Evolutionary conservation across 2,329 filamentous ascomycete genomes (phyloP).

Genomic region (Sporothrix inflata): DNA sequence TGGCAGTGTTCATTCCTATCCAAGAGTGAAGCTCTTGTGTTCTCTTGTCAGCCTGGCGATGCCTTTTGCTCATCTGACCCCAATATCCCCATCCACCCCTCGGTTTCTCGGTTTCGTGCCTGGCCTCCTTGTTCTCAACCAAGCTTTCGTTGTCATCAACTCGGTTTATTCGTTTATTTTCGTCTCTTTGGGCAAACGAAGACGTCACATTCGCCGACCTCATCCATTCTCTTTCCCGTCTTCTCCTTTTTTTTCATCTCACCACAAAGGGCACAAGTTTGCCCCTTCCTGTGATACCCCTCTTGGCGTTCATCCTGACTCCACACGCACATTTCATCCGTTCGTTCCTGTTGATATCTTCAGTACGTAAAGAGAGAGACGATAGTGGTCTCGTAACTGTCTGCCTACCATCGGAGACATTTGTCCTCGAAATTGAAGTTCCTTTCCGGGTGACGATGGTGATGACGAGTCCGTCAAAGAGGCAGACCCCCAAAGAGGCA

Average conservation of each 20-base stretch:
- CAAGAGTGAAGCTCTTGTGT: background rate
- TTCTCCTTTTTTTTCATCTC: background rate
- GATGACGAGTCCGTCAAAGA: background rate
- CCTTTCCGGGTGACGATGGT: background rate
- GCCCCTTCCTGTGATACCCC: background rate
- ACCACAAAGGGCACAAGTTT: background rate
- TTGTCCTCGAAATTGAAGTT: background rate
- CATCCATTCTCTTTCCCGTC: background rate
- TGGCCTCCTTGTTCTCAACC: background rate
- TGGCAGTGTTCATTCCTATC: conserved; percentile 16
- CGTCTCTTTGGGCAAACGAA: background rate
- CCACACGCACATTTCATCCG: background rate
- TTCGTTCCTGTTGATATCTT: background rate
- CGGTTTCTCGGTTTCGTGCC: background rate
- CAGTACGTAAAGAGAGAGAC: background rate
- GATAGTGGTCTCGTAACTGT: background rate
- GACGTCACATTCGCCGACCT: conserved; percentile 17
- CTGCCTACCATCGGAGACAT: background rate
- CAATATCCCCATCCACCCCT: background rate
- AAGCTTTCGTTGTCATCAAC: background rate
- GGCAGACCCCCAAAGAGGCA: background rate
- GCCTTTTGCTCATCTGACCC: background rate
- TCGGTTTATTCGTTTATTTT: background rate
- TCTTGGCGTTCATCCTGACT: background rate
- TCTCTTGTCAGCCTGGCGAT: background rate